These are phyloP conservation scores for Bruguiera hainesii DNA, from an alignment of 441 rosid species.

Conservation along the genomic window DNA sequence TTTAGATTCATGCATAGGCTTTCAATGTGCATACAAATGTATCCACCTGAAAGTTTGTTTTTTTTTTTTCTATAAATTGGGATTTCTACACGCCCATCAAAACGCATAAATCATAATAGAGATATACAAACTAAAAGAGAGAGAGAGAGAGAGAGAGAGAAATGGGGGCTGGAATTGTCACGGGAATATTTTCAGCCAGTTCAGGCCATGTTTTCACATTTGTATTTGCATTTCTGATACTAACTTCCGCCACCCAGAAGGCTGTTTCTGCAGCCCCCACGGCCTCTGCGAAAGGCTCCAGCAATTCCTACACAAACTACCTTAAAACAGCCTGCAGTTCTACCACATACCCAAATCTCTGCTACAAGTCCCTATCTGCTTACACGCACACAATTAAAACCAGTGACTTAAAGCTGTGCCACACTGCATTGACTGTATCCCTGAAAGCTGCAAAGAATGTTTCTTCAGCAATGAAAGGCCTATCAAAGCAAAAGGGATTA, in stretches of 20 bases:
- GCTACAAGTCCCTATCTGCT: constrained; percentile 2
- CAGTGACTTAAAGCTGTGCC: not conserved
- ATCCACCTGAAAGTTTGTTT: constrained; percentile 1
- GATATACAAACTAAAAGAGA: too few species aligned
- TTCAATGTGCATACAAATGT: not conserved
- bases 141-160: not conserved
- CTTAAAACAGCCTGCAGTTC: constrained; percentile 3
- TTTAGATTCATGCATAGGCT: too few species aligned
- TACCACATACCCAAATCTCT: not conserved
- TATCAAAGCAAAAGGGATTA: not conserved
- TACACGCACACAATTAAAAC: not conserved
- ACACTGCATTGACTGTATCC: not conserved
- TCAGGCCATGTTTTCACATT: not conserved
- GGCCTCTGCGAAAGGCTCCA: not conserved
- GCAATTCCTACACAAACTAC: not conserved
- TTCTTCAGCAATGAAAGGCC: not conserved
- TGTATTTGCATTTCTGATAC: constrained; percentile 23
- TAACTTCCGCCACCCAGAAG: not conserved
- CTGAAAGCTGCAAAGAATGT: not conserved
- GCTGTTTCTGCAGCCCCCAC: not conserved
- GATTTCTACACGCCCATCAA: not conserved
- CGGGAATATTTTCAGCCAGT: not conserved
- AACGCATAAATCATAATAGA: not conserved
- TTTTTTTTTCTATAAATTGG: constrained; percentile 15
- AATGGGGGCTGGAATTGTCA: not conserved